Evolutionary conservation across 1,284 basidiomycete genomes (phyloP), one percentile per base, ranked within the genome.

Genomic region (Sporisorium exsertum): DNA sequence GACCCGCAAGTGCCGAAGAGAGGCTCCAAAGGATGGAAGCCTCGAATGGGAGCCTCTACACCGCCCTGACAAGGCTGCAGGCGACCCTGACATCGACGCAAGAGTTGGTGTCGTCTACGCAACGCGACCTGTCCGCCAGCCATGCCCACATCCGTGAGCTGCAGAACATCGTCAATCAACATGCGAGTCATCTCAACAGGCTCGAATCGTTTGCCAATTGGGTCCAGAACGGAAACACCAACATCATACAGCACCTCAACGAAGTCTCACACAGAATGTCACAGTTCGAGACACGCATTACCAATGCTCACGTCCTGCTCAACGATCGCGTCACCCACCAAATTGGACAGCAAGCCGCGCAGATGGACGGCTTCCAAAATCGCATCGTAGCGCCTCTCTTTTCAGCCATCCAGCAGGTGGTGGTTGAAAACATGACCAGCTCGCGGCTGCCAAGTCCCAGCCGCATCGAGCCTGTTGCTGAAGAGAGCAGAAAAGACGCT

Each of bases 301-400:
- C 37, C 7, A 35, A 15, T 0, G 65, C 59, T 45, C 59, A 68
- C 32, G 35, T 22, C 20, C 59, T 62, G 45, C 59, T 68, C 22
- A 40, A 24, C 6, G 56, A 68, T 7, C 26, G n/a, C 0, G 32
- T 56, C 20, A 58, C 13, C 2, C 20, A 62, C 22, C 10, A 37
- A 4, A 7, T 58, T 0, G 13, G 22, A 5, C 49, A 60, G 24
- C 64, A 68, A 42, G 37, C 29, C 8, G 22, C 3, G 0, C 22
- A 54, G 45, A 58, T 62, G 13, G 50, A 53, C 22, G 29, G 40
- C 9, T 55, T 68, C 13, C 49, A 68, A 8, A n/a, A 22, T 13
- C 16, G 26, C 10, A 45, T 58, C 22, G 22, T 68, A 5, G 43
- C 26, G 3, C 59, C 65, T 0, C 24, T 68, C 9, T 54, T 58